Evolutionary conservation across 2,329 filamentous ascomycete species (phyloP).

Genomic region (Orbilia oligospora): DNA sequence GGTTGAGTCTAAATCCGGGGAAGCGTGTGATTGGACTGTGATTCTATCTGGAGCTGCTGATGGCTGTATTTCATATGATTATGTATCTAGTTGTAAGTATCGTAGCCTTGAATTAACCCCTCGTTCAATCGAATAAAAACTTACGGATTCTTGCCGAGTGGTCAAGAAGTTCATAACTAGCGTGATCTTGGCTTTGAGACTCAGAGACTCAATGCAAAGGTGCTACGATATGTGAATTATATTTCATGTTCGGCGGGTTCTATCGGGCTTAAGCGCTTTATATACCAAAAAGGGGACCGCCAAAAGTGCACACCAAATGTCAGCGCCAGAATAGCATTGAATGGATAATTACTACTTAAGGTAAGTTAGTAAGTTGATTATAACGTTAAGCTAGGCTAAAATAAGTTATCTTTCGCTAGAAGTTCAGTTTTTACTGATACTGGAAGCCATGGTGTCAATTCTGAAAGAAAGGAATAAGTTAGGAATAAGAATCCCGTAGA

Average conservation of each 20-base stretch:
- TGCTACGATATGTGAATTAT: neutral
- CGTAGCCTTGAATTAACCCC: neutral
- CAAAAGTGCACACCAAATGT: too few relatives aligned
- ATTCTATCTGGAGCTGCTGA: constrained; percentile 3
- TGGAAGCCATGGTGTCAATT: too few relatives aligned
- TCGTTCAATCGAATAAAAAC: neutral
- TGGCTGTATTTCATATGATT: constrained; percentile 10
- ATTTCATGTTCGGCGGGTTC: neutral
- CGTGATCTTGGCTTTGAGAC: neutral
- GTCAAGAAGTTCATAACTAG: neutral
- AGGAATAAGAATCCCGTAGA: too few relatives aligned
- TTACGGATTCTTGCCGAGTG: constrained; percentile 5
- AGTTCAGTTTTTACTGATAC: too few relatives aligned
- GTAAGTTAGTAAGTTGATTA: too few relatives aligned
- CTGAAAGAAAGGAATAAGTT: too few relatives aligned
- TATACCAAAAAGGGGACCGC: too few relatives aligned
- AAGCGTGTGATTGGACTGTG: constrained; percentile 6
- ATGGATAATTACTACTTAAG: too few relatives aligned
- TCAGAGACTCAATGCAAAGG: neutral
- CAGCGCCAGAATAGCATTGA: too few relatives aligned
- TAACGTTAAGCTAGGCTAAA: too few relatives aligned
- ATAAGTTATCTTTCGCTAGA: too few relatives aligned
- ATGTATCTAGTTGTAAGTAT: too few relatives aligned
- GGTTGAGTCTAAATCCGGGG: neutral
- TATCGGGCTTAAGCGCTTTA: neutral